Evolutionary conservation across 2,329 filamentous ascomycete species (phyloP).

Genomic region (Fusarium sp.): DNA sequence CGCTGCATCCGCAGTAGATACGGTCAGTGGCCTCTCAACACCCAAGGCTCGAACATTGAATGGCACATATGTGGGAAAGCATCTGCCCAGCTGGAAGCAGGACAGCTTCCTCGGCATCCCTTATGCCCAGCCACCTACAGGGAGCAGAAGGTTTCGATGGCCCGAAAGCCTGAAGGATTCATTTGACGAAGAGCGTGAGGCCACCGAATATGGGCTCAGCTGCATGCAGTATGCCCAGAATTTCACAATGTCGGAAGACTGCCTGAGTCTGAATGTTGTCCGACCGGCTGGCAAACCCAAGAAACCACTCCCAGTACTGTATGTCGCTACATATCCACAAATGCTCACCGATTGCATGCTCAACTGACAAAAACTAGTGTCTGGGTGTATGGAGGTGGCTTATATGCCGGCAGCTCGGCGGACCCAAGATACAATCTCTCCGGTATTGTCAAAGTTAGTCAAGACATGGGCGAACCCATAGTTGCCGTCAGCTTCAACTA

Average conservation of each 20-base stretch:
- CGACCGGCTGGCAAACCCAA: conserved; percentile 54
- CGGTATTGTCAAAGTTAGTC: conserved; percentile 64
- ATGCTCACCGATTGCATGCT: conserved; percentile 42
- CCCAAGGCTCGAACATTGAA: conserved; percentile 44
- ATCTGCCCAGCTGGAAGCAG: conserved; percentile 54
- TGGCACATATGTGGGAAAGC: conserved; percentile 50
- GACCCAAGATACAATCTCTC: conserved; percentile 62
- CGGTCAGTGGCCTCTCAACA: neutral
- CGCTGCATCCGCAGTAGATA: neutral
- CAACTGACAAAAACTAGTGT: conserved; percentile 33
- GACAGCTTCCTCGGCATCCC: conserved; percentile 60
- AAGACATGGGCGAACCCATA: conserved; percentile 67
- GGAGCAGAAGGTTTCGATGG: conserved; percentile 55
- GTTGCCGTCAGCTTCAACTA: conserved; percentile 71
- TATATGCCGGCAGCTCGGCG: conserved; percentile 64
- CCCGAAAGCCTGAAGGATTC: conserved; percentile 51
- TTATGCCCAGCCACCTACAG: conserved; percentile 57
- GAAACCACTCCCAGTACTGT: conserved; percentile 57
- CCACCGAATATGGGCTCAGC: conserved; percentile 60
- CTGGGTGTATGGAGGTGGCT: conserved; percentile 75
- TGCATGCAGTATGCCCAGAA: conserved; percentile 63
- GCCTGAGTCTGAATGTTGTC: conserved; percentile 61
- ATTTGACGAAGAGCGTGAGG: conserved; percentile 57
- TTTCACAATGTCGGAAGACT: conserved; percentile 65
- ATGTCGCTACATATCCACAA: neutral